Percentiles rank a stretch among this genome's conserved stretches.
Evolutionary conservation across 208 protist species (phyloP).

Genomic region (Leishmania amazonensis): DNA sequence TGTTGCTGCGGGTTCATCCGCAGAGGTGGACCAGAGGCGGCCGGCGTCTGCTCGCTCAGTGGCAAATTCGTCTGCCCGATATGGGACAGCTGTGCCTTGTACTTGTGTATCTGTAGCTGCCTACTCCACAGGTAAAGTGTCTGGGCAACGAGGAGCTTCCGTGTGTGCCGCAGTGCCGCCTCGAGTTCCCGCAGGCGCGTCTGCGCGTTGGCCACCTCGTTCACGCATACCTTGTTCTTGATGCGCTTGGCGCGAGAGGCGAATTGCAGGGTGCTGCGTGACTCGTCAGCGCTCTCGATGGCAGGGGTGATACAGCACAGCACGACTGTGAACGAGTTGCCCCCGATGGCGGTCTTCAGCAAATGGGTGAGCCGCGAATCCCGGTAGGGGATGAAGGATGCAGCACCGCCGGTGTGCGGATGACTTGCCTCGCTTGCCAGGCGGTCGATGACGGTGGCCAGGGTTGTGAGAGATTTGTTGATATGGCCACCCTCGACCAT

Average conservation of each 20-base stretch:
- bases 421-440: conserved; percentile 32
- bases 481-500: conserved; percentile 94
- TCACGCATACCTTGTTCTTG: conserved; percentile 62
- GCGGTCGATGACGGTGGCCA: conserved; percentile 80
- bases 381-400: conserved; percentile 89
- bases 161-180: conserved; percentile 39
- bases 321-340: conserved; percentile 95
- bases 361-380: conserved; percentile 94
- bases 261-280: conserved; percentile 83
- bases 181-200: conserved; percentile 52
- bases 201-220: conserved; percentile 65
- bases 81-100: conserved; percentile 28
- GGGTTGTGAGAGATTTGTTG: conserved; percentile 84
- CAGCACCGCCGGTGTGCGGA: conserved; percentile 7
- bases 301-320: conserved; percentile 81
- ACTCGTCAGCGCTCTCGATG: conserved; percentile 65
- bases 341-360: conserved; percentile 92
- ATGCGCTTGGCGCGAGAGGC: conserved; percentile 69
- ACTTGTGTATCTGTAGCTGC: conserved; percentile 37
- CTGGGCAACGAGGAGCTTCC: conserved; percentile 49
- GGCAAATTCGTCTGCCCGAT: background rate
- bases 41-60: background rate
- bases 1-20: conserved; percentile 37
- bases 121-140: conserved; percentile 83
- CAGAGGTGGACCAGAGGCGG: background rate